Base-by-base conservation (phyloP, 257 asterid genomes). In the Verbena officinalis region DNA sequence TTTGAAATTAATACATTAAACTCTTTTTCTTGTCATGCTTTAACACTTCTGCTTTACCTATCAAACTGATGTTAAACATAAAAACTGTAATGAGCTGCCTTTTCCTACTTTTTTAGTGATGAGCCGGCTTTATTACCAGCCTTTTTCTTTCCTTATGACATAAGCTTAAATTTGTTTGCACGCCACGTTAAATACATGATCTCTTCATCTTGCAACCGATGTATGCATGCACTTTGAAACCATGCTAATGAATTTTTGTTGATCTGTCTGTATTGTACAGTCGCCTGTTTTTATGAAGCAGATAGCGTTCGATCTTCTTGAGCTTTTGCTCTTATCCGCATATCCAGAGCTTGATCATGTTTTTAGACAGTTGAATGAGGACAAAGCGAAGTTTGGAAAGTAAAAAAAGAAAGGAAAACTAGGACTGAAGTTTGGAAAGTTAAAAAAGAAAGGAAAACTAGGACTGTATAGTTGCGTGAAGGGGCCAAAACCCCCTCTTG, bases 221-320 rank as follows among this genome's bases (percentile, higher is more conserved):
- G n/a, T n/a, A n/a, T n/a, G n/a, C n/a, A n/a, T n/a, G n/a, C n/a
- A n/a, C n/a, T 54, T 27, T 48, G 62, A 59, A 54, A 66, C 58
- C 48, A 50, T 59, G 54, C 63, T 62, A 44, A 76, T 23, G 9
- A 19, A 40, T 48, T 13, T 16, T 4, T 56, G 58, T 54, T 65
- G 50, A 4, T 63, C 30, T 62, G 54, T 58, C 22, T 60, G 63
- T 73, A 23, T 27, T 60, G 63, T 73, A 30, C 92, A 91, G 98
- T 89, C 96, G 1, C 73, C 96, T 31, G 85, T 88, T 59, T 86
- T 81, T 65, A 67, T 90, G 90, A 94, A 94, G 93, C 91, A 78
- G 75, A 59, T 90, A 64, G 95, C 93, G 34, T 83, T 81, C 39
- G 95, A 83, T 69, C 81, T 90, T 64, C 85, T 94, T 11, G 81